Percentiles rank a stretch among this genome's conserved stretches.
These are phyloP conservation scores for Penicillium herquei DNA, from an alignment of 495 filamentous ascomycete genomes.

Conservation along the genomic window DNA sequence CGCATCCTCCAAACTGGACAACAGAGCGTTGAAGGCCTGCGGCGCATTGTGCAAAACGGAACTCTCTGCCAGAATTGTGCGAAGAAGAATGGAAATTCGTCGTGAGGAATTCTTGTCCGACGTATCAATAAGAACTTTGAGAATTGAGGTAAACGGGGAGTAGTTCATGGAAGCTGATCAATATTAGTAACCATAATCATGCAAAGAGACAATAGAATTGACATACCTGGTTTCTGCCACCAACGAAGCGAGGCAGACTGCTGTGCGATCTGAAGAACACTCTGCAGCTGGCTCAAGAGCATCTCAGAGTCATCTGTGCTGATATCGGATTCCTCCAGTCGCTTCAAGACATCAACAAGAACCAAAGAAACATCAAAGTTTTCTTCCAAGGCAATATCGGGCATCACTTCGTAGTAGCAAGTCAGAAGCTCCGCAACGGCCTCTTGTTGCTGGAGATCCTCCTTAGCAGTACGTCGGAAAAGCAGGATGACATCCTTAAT, in stretches of 20 bases:
- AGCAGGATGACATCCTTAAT: constrained; percentile 72
- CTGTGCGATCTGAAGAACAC: constrained; percentile 72
- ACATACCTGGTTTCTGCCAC: constrained; percentile 63
- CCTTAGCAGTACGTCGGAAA: constrained; percentile 62
- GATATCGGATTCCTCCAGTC: constrained; percentile 41
- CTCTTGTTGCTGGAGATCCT: constrained; percentile 75
- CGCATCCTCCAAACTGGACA: constrained; percentile 46
- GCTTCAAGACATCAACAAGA: constrained; percentile 62
- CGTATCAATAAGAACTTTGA: constrained; percentile 40
- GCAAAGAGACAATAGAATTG: neutral
- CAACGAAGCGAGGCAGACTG: constrained; percentile 79
- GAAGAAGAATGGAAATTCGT: constrained; percentile 33
- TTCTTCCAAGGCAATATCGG: constrained; percentile 74
- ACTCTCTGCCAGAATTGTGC: constrained; percentile 34
- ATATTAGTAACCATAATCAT: neutral
- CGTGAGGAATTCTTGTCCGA: constrained; percentile 34
- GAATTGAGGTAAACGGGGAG: constrained; percentile 46
- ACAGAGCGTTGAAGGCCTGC: constrained; percentile 33
- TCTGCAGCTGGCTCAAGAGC: constrained; percentile 66
- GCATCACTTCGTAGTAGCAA: constrained; percentile 77
- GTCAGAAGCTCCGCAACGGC: constrained; percentile 69
- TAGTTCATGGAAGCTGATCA: constrained; percentile 41
- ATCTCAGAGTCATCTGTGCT: constrained; percentile 47
- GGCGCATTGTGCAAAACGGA: constrained; percentile 33
- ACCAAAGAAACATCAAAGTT: constrained; percentile 81